phyloP scores from a whole-genome alignment of 768 basidiomycete species.

The Collybia sp. region DNA sequence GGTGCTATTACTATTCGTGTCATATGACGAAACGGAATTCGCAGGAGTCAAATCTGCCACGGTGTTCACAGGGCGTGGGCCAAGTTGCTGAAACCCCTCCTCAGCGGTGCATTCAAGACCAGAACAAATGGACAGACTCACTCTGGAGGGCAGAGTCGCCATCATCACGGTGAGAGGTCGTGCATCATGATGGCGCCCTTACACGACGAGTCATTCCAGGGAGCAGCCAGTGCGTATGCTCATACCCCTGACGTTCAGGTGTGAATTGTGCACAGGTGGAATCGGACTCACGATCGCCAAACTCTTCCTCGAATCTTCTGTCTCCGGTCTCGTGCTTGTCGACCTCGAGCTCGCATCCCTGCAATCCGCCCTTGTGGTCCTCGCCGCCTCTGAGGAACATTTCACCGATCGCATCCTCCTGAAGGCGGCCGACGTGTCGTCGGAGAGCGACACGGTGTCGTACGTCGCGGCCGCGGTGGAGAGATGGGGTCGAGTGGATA shows the following conservation, averaged over 20 bases:
- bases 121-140: too few species aligned
- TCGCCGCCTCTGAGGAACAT: background rate
- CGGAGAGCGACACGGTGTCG: background rate
- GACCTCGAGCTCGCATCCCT: background rate
- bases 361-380: background rate
- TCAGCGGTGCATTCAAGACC: too few species aligned
- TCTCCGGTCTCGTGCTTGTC: constrained; percentile 4
- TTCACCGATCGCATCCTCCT: constrained; percentile 2
- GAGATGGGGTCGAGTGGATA: constrained; percentile 8
- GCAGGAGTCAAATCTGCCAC: too few species aligned
- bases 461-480: constrained; percentile 3
- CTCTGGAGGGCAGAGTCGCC: background rate
- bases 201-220: background rate
- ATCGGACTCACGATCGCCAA: constrained; percentile 3
- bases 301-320: background rate
- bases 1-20: too few species aligned
- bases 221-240: background rate
- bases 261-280: constrained; percentile 1
- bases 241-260: background rate
- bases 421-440: constrained; percentile 4
- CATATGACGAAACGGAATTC: too few species aligned
- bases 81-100: too few species aligned
- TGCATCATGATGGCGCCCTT: background rate
- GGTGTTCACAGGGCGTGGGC: too few species aligned
- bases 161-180: background rate